Percentiles rank a stretch among this genome's conserved stretches.
These are phyloP conservation scores for Saksenaea vasiformis DNA, from an alignment of 371 early-diverging fungal genomes.

Conservation along the genomic window DNA sequence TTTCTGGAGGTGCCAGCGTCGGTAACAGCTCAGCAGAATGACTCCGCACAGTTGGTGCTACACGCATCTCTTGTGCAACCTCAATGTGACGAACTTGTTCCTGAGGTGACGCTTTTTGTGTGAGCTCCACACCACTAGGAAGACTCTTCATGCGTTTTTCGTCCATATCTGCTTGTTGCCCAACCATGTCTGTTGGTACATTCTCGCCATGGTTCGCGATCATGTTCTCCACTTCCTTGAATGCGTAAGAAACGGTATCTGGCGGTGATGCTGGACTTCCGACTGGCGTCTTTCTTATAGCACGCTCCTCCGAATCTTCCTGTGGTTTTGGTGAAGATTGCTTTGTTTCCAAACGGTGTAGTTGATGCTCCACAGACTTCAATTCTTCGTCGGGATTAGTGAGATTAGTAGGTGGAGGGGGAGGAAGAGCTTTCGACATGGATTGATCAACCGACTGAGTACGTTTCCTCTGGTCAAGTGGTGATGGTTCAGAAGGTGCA, in stretches of 20 bases:
- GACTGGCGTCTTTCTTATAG: background rate
- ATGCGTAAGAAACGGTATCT: conserved; percentile 13
- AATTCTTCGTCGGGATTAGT: conserved; percentile 37
- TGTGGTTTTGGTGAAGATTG: background rate
- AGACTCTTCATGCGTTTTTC: background rate
- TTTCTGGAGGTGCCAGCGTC: background rate
- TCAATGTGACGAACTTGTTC: background rate
- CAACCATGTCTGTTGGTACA: background rate
- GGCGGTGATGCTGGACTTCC: background rate
- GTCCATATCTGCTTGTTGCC: background rate
- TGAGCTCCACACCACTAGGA: background rate
- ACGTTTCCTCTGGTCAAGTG: background rate
- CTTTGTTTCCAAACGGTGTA: conserved; percentile 21
- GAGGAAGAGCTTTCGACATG: conserved; percentile 9
- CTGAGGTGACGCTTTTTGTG: background rate
- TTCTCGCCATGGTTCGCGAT: background rate
- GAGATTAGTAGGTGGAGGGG: conserved; percentile 17
- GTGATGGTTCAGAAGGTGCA: background rate
- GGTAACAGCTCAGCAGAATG: background rate
- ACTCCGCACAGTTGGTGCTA: background rate
- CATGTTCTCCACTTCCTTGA: conserved; percentile 20
- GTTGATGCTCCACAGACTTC: conserved; percentile 34
- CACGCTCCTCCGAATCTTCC: background rate
- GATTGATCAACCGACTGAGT: conserved; percentile 8
- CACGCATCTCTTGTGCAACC: background rate